Conservation (phyloP, 176 grass and related monocot species). For the Paspalum vaginatum region DNA sequence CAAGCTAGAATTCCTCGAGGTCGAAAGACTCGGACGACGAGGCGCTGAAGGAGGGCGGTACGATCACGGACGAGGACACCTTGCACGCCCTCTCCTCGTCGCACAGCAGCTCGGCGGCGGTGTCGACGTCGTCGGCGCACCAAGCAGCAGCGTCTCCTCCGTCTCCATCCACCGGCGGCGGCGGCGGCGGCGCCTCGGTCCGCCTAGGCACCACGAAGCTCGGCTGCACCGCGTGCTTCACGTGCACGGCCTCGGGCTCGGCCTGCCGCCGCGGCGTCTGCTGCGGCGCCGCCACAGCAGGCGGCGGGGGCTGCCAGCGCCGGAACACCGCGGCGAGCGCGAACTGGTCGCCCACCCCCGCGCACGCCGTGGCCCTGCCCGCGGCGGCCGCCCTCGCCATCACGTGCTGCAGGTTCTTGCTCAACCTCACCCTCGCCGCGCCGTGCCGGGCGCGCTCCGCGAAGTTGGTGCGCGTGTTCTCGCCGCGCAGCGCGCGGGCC, state of each 20-base stretch:
- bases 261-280: background rate
- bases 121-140: background rate
- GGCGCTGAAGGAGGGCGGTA: conserved; percentile 52
- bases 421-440: conserved; percentile 42
- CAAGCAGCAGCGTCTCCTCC: background rate
- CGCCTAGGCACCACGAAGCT: conserved; percentile 67
- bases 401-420: conserved; percentile 54
- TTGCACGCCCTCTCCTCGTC: conserved; percentile 38
- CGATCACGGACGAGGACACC: conserved; percentile 69
- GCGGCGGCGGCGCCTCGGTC: conserved; percentile 32
- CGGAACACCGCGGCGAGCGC: conserved; percentile 64
- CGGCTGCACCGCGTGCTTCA: conserved; percentile 52
- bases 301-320: conserved; percentile 21
- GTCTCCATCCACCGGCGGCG: background rate
- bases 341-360: conserved; percentile 50
- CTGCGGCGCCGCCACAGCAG: background rate
- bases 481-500: conserved; percentile 52
- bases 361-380: conserved; percentile 21
- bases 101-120: background rate
- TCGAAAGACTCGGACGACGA: conserved; percentile 11
- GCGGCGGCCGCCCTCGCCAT: conserved; percentile 51
- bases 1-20: conserved; percentile 38
- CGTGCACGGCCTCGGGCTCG: background rate
- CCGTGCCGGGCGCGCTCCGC: conserved; percentile 6
- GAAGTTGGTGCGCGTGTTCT: conserved; percentile 69